Percentiles rank a stretch among this genome's conserved stretches.
Evolutionary conservation across 2,329 filamentous ascomycete species (phyloP).

Genomic region (Parastagonospora avenae): DNA sequence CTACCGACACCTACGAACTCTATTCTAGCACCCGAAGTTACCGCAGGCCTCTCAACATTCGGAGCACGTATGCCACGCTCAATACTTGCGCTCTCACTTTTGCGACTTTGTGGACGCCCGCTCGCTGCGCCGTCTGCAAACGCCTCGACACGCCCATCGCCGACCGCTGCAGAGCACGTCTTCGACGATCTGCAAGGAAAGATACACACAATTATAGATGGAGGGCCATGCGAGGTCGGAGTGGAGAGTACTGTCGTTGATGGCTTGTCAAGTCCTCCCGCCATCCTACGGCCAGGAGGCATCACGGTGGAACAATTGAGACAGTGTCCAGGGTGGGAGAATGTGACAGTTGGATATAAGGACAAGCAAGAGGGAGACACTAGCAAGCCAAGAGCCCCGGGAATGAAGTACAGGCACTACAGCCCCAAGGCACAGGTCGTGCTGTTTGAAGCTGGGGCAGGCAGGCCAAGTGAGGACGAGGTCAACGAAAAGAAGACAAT

Average conservation of each 20-base stretch:
- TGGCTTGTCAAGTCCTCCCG: conserved; percentile 79
- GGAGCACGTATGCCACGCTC: conserved; percentile 89
- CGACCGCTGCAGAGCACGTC: conserved; percentile 89
- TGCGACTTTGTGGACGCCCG: conserved; percentile 75
- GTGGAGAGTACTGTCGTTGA: conserved; percentile 98
- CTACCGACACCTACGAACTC: conserved; percentile 75
- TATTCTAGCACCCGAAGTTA: conserved; percentile 85
- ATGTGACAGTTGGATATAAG: conserved; percentile 76
- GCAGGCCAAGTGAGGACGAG: conserved; percentile 33
- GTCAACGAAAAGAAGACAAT: conserved; percentile 38
- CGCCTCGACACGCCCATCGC: conserved; percentile 89
- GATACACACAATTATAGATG: conserved; percentile 87
- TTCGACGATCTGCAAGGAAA: conserved; percentile 79
- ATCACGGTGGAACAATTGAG: conserved; percentile 81
- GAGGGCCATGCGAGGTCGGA: conserved; percentile 82
- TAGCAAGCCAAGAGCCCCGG: conserved; percentile 77
- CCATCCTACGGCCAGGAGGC: conserved; percentile 84
- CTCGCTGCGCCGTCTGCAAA: conserved; percentile 94
- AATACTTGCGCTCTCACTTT: conserved; percentile 84
- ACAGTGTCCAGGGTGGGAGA: conserved; percentile 78
- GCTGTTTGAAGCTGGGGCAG: conserved; percentile 70
- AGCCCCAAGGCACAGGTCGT: conserved; percentile 87
- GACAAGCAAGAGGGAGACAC: conserved; percentile 69
- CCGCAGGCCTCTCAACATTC: conserved; percentile 82
- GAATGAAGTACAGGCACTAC: conserved; percentile 99